phyloP scores from a whole-genome alignment of 2,329 filamentous ascomycete genomes.

The Microsporum canis region DNA sequence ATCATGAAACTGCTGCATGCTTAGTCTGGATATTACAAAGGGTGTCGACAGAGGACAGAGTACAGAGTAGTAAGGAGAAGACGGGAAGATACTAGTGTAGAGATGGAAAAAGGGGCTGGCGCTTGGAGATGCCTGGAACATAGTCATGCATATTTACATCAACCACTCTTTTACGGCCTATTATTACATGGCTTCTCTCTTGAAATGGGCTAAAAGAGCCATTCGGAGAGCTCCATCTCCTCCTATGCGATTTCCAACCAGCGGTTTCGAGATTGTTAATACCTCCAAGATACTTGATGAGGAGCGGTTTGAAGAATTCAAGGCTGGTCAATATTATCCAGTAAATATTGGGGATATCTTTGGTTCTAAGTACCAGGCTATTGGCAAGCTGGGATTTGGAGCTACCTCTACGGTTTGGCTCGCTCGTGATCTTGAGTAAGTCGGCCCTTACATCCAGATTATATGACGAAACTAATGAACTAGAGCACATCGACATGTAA shows the following conservation, averaged over 20 bases:
- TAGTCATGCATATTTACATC: background rate
- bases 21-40: too few species aligned
- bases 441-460: slow-evolving; percentile 7
- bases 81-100: too few species aligned
- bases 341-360: slow-evolving; percentile 24
- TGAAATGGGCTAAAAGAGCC: slow-evolving; percentile 16
- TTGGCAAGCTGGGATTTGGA: slow-evolving; percentile 25
- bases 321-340: slow-evolving; percentile 23
- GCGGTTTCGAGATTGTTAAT: slow-evolving; percentile 15
- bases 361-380: slow-evolving; percentile 19
- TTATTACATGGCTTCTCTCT: slow-evolving; percentile 14
- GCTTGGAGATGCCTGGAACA: too few species aligned
- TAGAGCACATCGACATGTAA: slow-evolving; percentile 18
- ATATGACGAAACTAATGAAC: slow-evolving; percentile 10
- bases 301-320: slow-evolving; percentile 20
- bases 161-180: background rate
- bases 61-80: too few species aligned
- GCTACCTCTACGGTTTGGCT: slow-evolving; percentile 24
- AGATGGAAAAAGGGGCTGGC: too few species aligned
- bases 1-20: too few species aligned
- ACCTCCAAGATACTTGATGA: slow-evolving; percentile 18
- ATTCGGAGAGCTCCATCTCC: slow-evolving; percentile 13
- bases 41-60: too few species aligned
- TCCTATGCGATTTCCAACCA: slow-evolving; percentile 17
- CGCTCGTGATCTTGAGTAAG: slow-evolving; percentile 20